Base-by-base conservation (phyloP, 176 grass and related monocot genomes). In the Tillandsia leiboldiana region DNA sequence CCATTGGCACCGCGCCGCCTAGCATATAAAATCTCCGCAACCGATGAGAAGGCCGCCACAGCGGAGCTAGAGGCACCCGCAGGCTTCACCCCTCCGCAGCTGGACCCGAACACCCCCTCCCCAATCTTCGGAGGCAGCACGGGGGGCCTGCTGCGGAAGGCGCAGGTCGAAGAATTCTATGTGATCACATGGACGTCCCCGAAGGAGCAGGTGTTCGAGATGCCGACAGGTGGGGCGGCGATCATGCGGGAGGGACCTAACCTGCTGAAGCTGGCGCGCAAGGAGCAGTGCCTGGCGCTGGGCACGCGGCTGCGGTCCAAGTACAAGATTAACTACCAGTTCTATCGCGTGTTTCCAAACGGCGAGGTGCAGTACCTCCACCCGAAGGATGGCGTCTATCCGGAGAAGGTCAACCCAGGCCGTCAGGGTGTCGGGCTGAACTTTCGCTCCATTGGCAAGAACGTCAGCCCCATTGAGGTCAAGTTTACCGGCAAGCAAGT, bases 281-380 rank as follows among this genome's bases (percentile, higher is more conserved):
- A 90, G 87, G 94, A 93, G 76, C 94, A 99, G 87, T 99, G 94
- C 75, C 87, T 99, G 12, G 94, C 94, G 8, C 79, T 99, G 1
- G 94, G 94, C 14, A 90, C 82, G 2, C 26, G 84, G 67, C 87
- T 99, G 14, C 53, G 94, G 0, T 90, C 89, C 68, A 93, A 99
- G 94, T 93, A 99, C 84, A 99, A 97, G 94, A 99, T 99, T 84
- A 79, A 67, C 10, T 99, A 99, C 89, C 94, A 99, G 89, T 93
- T 99, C 83, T 99, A 99, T 84, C 87, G 94, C 72, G 94, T 99
- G 48, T 99, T 99, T 82, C 94, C 94, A 47, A 99, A 82, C 70
- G 94, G 89, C 50, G 94, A 99, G 86, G 94, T 99, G 50, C 94
- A 99, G 94, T 99, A 99, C 84, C 80, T 99, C 20, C 94, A 99